phyloP scores from a whole-genome alignment of 495 filamentous ascomycete species.

The Aspergillus olivimuriae region DNA sequence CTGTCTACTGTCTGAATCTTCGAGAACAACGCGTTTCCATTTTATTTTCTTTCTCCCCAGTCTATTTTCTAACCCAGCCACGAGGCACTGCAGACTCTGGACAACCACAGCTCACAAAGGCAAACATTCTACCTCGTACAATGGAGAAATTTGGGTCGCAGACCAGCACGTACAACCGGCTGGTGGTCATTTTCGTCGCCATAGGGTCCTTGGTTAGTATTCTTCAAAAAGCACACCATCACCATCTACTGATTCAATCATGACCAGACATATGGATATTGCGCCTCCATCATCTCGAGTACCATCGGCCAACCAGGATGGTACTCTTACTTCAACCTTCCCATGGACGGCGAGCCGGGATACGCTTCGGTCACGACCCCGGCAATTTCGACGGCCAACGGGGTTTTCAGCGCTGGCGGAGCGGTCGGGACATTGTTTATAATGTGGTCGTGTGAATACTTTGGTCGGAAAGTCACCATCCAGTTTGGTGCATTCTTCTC shows the following conservation, averaged over 20 bases:
- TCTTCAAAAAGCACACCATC: no score
- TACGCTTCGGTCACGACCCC: slow-evolving; percentile 42
- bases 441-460: slow-evolving; percentile 38
- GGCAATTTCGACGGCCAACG: slow-evolving; percentile 42
- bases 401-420: slow-evolving; percentile 41
- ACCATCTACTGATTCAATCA: slow-evolving; percentile 3
- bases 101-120: not conserved
- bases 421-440: slow-evolving; percentile 37
- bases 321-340: slow-evolving; percentile 41
- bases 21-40: no score
- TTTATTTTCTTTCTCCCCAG: no score
- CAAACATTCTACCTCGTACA: slow-evolving; percentile 1
- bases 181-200: slow-evolving; percentile 32
- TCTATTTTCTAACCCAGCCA: no score
- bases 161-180: slow-evolving; percentile 28
- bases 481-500: slow-evolving; percentile 37
- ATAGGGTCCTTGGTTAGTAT: slow-evolving; percentile 31
- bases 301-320: slow-evolving; percentile 49
- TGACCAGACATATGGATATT: slow-evolving; percentile 40
- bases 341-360: slow-evolving; percentile 29
- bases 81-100: not conserved
- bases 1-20: no score
- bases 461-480: slow-evolving; percentile 39
- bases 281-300: slow-evolving; percentile 43
- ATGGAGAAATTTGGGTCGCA: slow-evolving; percentile 24